These are phyloP conservation scores for Gloeopeniophorella convolvens DNA, from an alignment of 768 basidiomycete genomes.

Conservation along the genomic window DNA sequence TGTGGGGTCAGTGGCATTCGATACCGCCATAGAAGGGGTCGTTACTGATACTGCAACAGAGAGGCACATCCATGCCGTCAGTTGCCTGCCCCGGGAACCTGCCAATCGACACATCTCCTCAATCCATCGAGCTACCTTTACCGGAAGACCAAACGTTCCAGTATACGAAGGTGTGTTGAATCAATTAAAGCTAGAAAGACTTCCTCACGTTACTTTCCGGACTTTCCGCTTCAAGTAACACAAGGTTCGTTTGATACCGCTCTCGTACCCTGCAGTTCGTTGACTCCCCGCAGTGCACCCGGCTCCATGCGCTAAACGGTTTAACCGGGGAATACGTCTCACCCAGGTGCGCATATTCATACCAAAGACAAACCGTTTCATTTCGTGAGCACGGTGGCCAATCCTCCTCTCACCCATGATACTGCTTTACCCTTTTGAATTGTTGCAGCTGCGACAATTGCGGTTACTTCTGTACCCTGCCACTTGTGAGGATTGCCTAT, in stretches of 20 bases:
- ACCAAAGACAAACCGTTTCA: conserved; percentile 44
- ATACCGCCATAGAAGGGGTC: background rate
- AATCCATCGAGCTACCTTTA: conserved; percentile 55
- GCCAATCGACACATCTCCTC: conserved; percentile 53
- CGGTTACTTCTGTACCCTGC: conserved; percentile 50
- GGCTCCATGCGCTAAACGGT: conserved; percentile 39
- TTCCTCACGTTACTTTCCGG: background rate
- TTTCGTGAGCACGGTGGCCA: conserved; percentile 37
- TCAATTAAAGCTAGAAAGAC: background rate
- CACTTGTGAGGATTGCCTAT: conserved; percentile 32
- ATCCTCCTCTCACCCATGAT: background rate
- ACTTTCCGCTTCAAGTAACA: conserved; percentile 36
- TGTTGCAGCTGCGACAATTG: conserved; percentile 50
- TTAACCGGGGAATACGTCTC: conserved; percentile 35
- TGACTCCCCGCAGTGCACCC: conserved; percentile 35
- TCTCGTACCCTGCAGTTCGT: background rate
- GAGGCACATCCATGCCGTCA: conserved; percentile 46
- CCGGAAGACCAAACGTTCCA: conserved; percentile 53
- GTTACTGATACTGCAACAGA: conserved; percentile 25
- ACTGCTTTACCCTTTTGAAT: background rate
- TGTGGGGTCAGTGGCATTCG: conserved; percentile 42
- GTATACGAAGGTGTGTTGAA: conserved; percentile 48
- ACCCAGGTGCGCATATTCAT: conserved; percentile 44
- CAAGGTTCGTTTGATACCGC: conserved; percentile 35
- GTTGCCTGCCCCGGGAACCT: conserved; percentile 38